These are phyloP conservation scores for Phytophthora hibernalis DNA, from an alignment of 352 stramenopile genomes.

Conservation along the genomic window DNA sequence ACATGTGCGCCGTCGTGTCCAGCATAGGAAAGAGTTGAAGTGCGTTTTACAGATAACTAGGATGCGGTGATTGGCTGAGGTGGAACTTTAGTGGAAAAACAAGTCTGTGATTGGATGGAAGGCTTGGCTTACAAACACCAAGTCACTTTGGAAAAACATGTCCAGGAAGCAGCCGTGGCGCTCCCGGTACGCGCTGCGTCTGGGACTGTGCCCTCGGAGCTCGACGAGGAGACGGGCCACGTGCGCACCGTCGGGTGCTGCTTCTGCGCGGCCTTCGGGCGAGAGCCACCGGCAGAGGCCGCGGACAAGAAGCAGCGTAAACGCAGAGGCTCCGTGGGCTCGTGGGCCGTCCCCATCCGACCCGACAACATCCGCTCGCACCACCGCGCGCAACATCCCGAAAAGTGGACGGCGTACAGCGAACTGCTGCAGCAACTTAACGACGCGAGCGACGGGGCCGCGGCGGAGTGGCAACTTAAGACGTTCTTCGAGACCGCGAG, in stretches of 20 bases:
- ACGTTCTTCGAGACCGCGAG: conserved; percentile 27
- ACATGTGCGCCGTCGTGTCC: conserved; percentile 53
- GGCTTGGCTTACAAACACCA: background rate
- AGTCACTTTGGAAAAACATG: background rate
- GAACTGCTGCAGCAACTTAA: conserved; percentile 24
- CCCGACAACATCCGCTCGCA: conserved; percentile 55
- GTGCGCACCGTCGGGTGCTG: conserved; percentile 42
- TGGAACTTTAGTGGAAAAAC: no score
- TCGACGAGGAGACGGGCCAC: conserved; percentile 35
- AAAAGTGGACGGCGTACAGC: conserved; percentile 41
- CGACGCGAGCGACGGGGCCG: background rate
- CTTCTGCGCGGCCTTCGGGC: conserved; percentile 52
- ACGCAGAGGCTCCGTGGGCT: conserved; percentile 41
- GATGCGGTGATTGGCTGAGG: no score
- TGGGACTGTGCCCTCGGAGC: conserved; percentile 40
- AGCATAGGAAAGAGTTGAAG: conserved; percentile 33
- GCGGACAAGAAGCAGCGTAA: conserved; percentile 22
- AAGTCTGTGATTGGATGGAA: conserved; percentile 1
- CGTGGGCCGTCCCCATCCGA: conserved; percentile 47
- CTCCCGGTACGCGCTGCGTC: conserved; percentile 39
- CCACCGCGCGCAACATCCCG: conserved; percentile 43
- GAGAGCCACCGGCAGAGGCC: conserved; percentile 23
- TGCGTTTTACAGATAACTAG: background rate
- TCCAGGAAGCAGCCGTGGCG: conserved; percentile 38
- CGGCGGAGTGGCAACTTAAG: conserved; percentile 1